Evolutionary conservation across 163 green algal species (phyloP).

Genomic region (Scenedesmus sp.): DNA sequence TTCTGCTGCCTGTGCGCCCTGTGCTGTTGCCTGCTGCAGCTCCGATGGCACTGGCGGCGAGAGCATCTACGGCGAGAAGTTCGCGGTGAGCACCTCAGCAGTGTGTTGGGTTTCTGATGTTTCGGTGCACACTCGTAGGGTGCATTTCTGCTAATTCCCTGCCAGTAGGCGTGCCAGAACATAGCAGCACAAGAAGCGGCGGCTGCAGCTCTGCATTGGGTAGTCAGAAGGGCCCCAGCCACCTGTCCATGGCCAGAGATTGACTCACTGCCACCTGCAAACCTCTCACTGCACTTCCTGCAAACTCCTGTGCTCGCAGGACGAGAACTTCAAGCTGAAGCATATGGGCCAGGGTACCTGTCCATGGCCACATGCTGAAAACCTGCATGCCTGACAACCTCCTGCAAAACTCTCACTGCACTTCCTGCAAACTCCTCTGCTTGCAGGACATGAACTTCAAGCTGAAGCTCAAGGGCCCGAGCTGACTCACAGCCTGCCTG

Average conservation of each 20-base stretch:
- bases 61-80: slow-evolving; percentile 89
- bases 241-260: no score
- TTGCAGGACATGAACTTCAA: slow-evolving; percentile 14
- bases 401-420: background rate
- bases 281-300: background rate
- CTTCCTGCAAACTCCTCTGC: background rate
- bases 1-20: background rate
- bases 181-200: no score
- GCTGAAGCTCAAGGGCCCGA: background rate
- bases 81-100: slow-evolving; percentile 59
- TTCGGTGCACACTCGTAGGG: no score
- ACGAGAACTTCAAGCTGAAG: background rate
- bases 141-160: no score
- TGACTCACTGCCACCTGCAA: no score
- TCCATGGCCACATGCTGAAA: background rate
- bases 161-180: no score
- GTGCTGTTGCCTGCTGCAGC: slow-evolving; percentile 46
- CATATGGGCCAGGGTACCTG: no score
- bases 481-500: background rate
- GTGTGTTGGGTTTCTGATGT: background rate
- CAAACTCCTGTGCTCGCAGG: background rate
- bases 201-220: no score
- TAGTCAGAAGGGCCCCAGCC: no score
- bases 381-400: background rate
- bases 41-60: slow-evolving; percentile 78